Base-by-base conservation (phyloP, 1,284 basidiomycete genomes). In the Fomitopsis pinicola region DNA sequence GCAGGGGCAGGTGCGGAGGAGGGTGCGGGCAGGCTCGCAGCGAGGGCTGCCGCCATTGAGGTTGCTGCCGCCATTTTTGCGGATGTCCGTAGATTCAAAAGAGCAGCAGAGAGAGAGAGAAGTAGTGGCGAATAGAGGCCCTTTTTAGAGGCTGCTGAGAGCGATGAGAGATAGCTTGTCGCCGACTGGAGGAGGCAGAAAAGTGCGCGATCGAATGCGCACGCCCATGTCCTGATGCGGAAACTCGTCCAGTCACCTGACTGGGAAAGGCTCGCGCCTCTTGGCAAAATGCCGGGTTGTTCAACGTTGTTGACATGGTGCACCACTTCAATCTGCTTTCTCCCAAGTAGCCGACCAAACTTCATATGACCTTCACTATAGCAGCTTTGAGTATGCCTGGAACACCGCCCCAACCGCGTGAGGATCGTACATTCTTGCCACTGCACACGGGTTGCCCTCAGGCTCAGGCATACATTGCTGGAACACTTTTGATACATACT, bases 31-130 rank as follows among this genome's bases (percentile, higher is more conserved):
- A 94, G 80, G 30, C 89, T 88, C 40, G 94, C 94, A 71, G 93
- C 93, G 42, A 95, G 81, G 46, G 91, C 85, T 73, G 91, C 92
- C 59, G 94, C 94, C 92, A 95, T 95, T 58, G 94, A 94, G 44
- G 86, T 86, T 66, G 86, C 84, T 30, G 79, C 79, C 75, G 86
- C 86, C 76, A 76, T 80, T 64, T 42, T 61, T 52, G 26, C 30
- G 17, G 30, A 42, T 15, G 22, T 28, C 2, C 15, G 12, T 38
- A 33, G 45, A 14, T 7, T 5, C 38, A 48, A 45, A 26, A 7
- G 28, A 17, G 46, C 35, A 50, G 28, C 26, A 40, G 30, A 28
- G 28, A 40, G 45, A 15, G 12, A 22, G 50, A 53, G 57, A 35
- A 30, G 19, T 7, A 36, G 35, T 6, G 14, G 42, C 2, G 10